Evolutionary conservation across 2,329 filamentous ascomycete genomes (phyloP), one percentile per base, ranked within the genome.

Genomic region (Pseudonectria buxi): DNA sequence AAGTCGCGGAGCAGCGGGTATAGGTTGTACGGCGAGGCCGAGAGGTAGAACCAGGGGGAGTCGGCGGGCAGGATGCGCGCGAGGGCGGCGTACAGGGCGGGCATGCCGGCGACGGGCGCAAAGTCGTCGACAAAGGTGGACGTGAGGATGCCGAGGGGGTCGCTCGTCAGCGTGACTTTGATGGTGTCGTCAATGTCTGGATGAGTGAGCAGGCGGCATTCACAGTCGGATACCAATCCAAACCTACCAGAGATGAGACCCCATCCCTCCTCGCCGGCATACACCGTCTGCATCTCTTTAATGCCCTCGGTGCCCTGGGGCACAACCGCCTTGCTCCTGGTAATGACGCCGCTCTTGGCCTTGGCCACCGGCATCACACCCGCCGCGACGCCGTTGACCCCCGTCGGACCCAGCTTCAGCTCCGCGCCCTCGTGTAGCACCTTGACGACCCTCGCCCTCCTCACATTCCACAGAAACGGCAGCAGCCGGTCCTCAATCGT

Each of bases 181-280:
- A 96, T 94, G 0, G 89, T 95, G 61, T 96, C 90, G 55, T 96
- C 92, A 47, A 96, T 77, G 51, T 96, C 90, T 81, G 32, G 24
- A 25, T 12, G 11, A 28, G 32, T 56, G 38, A 54, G 48, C 39
- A 29, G n/a, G n/a, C n/a, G n/a, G n/a, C n/a, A n/a, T n/a, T n/a
- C n/a, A n/a, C n/a, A n/a, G n/a, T n/a, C n/a, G n/a, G n/a, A n/a
- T n/a, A n/a, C n/a, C n/a, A n/a, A n/a, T n/a, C n/a, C n/a, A n/a
- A 26, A 30, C 63, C 33, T 60, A 80, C 77, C 77, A 26, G 84
- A 90, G 44, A 95, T 80, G 10, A 96, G 65, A 10, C 77, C 78
- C 88, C 88, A 95, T 7, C 90, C 89, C 31, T 83, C 77, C 0
- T 82, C 76, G 13, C 77, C 79, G 0, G 85, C 84, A 52, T 84